Conservation (phyloP, 116 monocot genomes). For the Dioscorea cayenensis region DNA sequence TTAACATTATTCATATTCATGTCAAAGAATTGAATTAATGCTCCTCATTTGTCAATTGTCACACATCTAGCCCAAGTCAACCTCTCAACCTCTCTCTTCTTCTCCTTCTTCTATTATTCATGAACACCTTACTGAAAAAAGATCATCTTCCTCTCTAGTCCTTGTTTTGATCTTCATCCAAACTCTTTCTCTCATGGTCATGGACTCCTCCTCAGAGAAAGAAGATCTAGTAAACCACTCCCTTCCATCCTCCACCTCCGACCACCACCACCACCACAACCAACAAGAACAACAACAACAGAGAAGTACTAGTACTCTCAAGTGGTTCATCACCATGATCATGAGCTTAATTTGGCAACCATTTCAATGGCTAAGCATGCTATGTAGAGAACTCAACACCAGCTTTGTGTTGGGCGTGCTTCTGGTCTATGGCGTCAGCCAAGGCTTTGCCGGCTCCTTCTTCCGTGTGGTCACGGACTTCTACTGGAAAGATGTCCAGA, state of each 20-base stretch:
- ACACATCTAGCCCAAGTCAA: too few relatives aligned
- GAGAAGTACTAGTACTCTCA: too few relatives aligned
- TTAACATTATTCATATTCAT: too few relatives aligned
- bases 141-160: too few relatives aligned
- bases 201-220: not conserved
- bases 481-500: slow-evolving; percentile 91
- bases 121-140: too few relatives aligned
- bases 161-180: too few relatives aligned
- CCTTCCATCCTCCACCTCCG: not conserved
- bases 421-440: slow-evolving; percentile 63
- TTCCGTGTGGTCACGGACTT: slow-evolving; percentile 59
- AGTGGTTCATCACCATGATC: not conserved
- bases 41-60: too few relatives aligned
- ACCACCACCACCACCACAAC: not conserved
- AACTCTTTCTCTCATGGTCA: not conserved
- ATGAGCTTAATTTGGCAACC: slow-evolving; percentile 17
- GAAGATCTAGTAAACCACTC: not conserved
- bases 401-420: slow-evolving; percentile 61
- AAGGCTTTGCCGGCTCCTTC: slow-evolving; percentile 57
- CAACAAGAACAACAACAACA: not conserved
- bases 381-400: slow-evolving; percentile 42
- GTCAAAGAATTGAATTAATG: too few relatives aligned
- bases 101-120: too few relatives aligned
- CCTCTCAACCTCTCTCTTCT: too few relatives aligned
- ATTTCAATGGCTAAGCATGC: slow-evolving; percentile 52